These are phyloP conservation scores for Diaporthe caulivora DNA, from an alignment of 2,329 filamentous ascomycete species.

Conservation along the genomic window DNA sequence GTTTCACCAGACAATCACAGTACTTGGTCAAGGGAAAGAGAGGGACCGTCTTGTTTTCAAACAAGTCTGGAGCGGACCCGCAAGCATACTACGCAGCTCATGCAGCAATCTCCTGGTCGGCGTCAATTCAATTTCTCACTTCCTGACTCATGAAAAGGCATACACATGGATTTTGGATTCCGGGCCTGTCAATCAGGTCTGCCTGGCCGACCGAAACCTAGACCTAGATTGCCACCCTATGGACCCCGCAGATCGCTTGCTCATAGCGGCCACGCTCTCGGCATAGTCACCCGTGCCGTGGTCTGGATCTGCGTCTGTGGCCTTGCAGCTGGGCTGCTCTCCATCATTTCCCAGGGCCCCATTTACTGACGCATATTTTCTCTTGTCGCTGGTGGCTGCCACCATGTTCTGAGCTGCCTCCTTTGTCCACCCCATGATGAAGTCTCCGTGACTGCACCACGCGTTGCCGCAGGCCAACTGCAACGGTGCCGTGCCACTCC, in stretches of 20 bases:
- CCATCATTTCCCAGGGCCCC: slow-evolving; percentile 51
- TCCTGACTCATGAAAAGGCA: not conserved
- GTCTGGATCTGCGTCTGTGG: slow-evolving; percentile 54
- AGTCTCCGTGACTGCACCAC: slow-evolving; percentile 59
- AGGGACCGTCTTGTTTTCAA: not conserved
- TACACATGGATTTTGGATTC: not conserved
- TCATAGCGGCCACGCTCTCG: slow-evolving; percentile 48
- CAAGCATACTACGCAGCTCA: not conserved
- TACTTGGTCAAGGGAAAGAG: not conserved
- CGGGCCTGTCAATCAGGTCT: not conserved
- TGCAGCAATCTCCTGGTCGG: not conserved
- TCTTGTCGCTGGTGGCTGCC: slow-evolving; percentile 45
- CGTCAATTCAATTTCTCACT: no score
- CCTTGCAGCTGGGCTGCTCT: slow-evolving; percentile 50
- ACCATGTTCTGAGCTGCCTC: slow-evolving; percentile 57
- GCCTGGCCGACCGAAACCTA: not conserved
- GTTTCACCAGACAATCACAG: no score
- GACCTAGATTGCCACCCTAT: slow-evolving; percentile 10
- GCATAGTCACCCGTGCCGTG: slow-evolving; percentile 56
- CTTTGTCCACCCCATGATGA: slow-evolving; percentile 59
- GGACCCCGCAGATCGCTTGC: slow-evolving; percentile 28
- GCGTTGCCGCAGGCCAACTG: slow-evolving; percentile 53
- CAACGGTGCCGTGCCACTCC: slow-evolving; percentile 54
- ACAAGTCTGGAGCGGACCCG: not conserved
- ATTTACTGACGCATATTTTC: slow-evolving; percentile 49